Conservation (phyloP, 495 filamentous ascomycete species). For the Penicillium macrosclerotiorum region DNA sequence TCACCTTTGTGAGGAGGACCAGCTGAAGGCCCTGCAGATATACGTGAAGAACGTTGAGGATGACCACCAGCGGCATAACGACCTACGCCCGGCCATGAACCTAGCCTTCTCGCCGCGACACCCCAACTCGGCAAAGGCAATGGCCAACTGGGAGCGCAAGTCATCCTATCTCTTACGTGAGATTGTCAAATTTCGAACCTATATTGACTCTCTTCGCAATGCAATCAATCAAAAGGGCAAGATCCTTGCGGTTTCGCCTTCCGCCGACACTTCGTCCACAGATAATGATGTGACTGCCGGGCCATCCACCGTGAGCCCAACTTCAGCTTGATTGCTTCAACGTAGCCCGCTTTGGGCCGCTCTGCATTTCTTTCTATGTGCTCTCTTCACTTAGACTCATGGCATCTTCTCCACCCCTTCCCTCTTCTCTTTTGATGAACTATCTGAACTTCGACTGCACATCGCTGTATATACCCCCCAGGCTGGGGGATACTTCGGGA, state of each 20-base stretch:
- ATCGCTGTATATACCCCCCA: conserved; percentile 19
- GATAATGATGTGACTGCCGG: too few relatives aligned
- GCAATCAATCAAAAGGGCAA: conserved; percentile 58
- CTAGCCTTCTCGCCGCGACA: conserved; percentile 87
- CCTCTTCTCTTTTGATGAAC: not conserved
- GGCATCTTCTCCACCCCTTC: not conserved
- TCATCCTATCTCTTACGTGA: conserved; percentile 88
- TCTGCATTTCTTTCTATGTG: too few relatives aligned
- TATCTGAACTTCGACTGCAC: not conserved
- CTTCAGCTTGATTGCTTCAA: too few relatives aligned
- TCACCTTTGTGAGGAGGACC: conserved; percentile 72
- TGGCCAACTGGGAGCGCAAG: conserved; percentile 97
- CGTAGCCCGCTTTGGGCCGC: too few relatives aligned
- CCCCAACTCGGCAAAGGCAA: conserved; percentile 74
- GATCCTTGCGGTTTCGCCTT: too few relatives aligned
- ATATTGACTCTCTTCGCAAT: conserved; percentile 74
- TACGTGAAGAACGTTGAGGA: conserved; percentile 87
- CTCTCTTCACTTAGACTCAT: too few relatives aligned
- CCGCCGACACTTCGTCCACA: conserved; percentile 25
- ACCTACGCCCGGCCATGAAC: conserved; percentile 78
- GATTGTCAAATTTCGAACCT: conserved; percentile 94
- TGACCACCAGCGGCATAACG: conserved; percentile 83
- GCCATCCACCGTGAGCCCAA: too few relatives aligned
- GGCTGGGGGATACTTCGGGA: conserved; percentile 2
- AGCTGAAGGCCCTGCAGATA: conserved; percentile 66